Conservation (phyloP, 768 basidiomycete species). For the Inosperma sp. region DNA sequence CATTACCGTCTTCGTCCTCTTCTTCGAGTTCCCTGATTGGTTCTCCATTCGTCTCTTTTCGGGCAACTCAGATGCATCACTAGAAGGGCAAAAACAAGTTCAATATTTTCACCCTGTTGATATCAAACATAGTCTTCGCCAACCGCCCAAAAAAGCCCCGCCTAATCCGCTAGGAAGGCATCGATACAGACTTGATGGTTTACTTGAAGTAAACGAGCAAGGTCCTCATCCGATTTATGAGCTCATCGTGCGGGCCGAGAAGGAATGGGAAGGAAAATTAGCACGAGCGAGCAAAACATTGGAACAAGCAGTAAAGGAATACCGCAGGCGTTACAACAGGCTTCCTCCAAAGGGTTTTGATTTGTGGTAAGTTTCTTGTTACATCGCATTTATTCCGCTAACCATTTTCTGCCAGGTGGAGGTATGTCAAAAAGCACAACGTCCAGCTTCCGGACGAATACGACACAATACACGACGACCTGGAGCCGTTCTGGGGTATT, state of each 20-base stretch:
- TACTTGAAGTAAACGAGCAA: constrained; percentile 37
- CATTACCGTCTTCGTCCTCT: no score
- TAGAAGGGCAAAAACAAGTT: no score
- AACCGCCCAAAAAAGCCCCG: no score
- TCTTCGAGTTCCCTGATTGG: no score
- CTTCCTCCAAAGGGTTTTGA: constrained; percentile 76
- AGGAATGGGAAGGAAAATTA: constrained; percentile 56
- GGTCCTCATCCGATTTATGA: constrained; percentile 72
- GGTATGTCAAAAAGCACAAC: constrained; percentile 58
- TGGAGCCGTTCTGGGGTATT: constrained; percentile 81
- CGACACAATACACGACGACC: constrained; percentile 64
- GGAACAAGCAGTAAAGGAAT: constrained; percentile 71
- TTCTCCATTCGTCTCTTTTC: no score
- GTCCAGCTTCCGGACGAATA: constrained; percentile 87
- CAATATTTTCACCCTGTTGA: no score
- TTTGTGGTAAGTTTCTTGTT: constrained; percentile 1
- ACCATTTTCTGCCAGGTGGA: constrained; percentile 34
- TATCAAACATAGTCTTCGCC: no score
- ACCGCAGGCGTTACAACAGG: constrained; percentile 66
- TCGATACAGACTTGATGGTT: constrained; percentile 34
- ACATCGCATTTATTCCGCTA: neutral
- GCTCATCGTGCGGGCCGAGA: constrained; percentile 69
- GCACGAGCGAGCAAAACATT: constrained; percentile 69
- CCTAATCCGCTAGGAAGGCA: constrained; percentile 34
- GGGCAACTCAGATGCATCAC: no score